phyloP scores from a whole-genome alignment of 2,329 filamentous ascomycete species.

The Pseudogymnoascus sp. region DNA sequence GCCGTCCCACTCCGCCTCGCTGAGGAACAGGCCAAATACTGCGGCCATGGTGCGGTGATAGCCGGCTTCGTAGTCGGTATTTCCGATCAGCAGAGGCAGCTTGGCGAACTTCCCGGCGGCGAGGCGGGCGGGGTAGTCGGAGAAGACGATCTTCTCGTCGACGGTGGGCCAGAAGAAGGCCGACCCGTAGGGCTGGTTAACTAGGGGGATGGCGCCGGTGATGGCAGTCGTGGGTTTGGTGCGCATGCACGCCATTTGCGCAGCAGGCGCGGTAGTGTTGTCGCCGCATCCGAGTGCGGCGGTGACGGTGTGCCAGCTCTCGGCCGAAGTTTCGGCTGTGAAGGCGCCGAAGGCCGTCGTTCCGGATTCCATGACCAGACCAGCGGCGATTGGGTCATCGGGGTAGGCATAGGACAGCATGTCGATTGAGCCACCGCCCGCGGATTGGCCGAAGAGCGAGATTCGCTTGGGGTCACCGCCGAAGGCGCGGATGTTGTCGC shows the following conservation, averaged over 20 bases:
- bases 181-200: conserved; percentile 3
- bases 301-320: conserved; percentile 10
- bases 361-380: conserved; percentile 20
- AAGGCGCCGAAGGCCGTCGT: conserved; percentile 3
- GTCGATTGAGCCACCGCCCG: conserved; percentile 42
- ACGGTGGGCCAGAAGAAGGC: conserved; percentile 3
- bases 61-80: conserved; percentile 12
- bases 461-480: conserved; percentile 43
- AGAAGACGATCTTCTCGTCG: conserved; percentile 14
- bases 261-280: conserved; percentile 8
- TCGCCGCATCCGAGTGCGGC: conserved; percentile 10
- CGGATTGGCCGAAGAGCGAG: conserved; percentile 26
- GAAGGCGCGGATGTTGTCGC: conserved; percentile 47
- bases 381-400: conserved; percentile 26
- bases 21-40: background rate
- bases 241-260: conserved; percentile 11
- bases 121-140: conserved; percentile 11
- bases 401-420: conserved; percentile 27
- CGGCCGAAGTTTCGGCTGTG: conserved; percentile 12
- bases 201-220: conserved; percentile 9
- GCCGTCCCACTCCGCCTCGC: background rate
- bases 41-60: background rate
- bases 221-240: conserved; percentile 11
- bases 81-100: conserved; percentile 15
- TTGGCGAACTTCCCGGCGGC: conserved; percentile 8